Evolutionary conservation across 768 basidiomycete species (phyloP), one percentile per base, ranked within the genome.

Genomic region (Leccinum subgranulosum): DNA sequence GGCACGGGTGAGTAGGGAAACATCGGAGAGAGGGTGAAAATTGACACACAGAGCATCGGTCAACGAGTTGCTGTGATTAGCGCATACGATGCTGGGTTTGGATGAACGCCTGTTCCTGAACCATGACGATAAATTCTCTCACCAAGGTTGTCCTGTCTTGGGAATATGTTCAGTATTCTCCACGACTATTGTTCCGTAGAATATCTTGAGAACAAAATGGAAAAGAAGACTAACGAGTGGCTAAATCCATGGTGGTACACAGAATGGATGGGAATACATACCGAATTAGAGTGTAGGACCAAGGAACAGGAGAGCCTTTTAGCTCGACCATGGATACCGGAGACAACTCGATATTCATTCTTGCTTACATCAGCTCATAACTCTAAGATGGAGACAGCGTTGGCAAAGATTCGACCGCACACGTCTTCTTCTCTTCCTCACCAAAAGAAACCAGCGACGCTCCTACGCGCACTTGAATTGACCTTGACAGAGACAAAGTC

Each of bases 361-460:
- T 4, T 14, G 21, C 48, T 49, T 43, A 41, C 31, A 23, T 52
- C 54, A 49, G 31, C 27, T 11, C 27, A 17, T 19, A 12, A 14
- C 31, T 10, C 3, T 29, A n/a, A 8, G 17, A 84, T 87, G 85
- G 86, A 91, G 68, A 68, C 82, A 19, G 83, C 84, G 31, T 77
- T 96, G 51, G 77, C 84, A 55, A 98, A 95, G 77, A 92, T 97
- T 66, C 80, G 95, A 54, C 88, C 90, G 6, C 92, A 97, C 65
- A 86, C 85, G 1, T 82, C 84, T 31, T 95, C 94, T 0, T 80
- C 83, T 7, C 77, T 95, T n/a, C 70, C 85, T 1, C 91, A 96
- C 67, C 94, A 98, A 76, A 92, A 92, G 70, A 82, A 88, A 56
- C 93, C 94, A 5, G 96, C 95, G 27, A 84, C 82, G 48, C 83